Conservation (phyloP, 2,329 filamentous ascomycete species). For the Xylaria sp. region DNA sequence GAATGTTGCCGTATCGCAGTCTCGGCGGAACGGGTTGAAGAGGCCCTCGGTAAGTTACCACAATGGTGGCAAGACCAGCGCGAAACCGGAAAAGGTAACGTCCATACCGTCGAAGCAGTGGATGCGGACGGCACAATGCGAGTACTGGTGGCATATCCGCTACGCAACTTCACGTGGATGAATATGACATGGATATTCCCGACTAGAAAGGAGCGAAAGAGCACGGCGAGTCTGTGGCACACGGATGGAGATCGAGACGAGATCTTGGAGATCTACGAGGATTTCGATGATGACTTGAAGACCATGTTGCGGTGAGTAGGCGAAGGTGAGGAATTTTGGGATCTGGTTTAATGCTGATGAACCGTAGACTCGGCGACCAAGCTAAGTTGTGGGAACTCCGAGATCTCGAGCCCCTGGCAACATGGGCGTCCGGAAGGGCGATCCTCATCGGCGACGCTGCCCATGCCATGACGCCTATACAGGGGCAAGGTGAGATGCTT, state of each 20-base stretch:
- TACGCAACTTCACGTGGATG: conserved; percentile 39
- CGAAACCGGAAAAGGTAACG: conserved; percentile 25
- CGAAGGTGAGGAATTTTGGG: neutral
- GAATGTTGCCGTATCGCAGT: conserved; percentile 44
- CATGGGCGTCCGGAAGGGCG: conserved; percentile 41
- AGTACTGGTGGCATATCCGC: conserved; percentile 40
- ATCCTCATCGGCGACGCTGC: conserved; percentile 46
- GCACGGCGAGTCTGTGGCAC: conserved; percentile 40
- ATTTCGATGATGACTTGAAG: conserved; percentile 37
- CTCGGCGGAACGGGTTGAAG: conserved; percentile 37
- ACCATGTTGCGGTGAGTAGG: conserved; percentile 40
- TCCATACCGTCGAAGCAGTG: conserved; percentile 37
- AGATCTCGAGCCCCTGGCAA: conserved; percentile 43
- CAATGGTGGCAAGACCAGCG: conserved; percentile 41
- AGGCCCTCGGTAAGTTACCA: conserved; percentile 40
- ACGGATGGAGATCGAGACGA: conserved; percentile 42
- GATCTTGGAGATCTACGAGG: conserved; percentile 40
- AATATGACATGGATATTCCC: conserved; percentile 43
- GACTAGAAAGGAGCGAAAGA: conserved; percentile 37
- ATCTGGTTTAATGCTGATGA: conserved; percentile 3
- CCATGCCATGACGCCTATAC: conserved; percentile 45
- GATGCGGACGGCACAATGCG: conserved; percentile 42
- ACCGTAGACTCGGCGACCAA: conserved; percentile 38
- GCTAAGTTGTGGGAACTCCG: conserved; percentile 46
- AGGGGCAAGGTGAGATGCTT: conserved; percentile 38